Base-by-base conservation (phyloP, 352 stramenopile species). In the Globisporangium echinulatum region DNA sequence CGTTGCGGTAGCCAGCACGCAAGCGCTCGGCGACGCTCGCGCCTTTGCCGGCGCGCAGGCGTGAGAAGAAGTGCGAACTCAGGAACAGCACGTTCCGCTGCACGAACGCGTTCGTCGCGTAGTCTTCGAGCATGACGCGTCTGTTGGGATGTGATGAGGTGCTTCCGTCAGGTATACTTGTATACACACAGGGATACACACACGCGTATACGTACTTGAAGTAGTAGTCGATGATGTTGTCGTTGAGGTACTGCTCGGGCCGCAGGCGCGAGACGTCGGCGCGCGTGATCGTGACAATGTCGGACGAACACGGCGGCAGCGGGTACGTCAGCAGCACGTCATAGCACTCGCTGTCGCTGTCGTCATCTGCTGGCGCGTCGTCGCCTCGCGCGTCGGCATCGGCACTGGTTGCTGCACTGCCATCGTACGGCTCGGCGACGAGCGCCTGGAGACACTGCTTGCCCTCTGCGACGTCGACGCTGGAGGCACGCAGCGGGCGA, bases 151-250 rank as follows among this genome's bases (percentile, higher is more conserved):
- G 25, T 33, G 25, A 3, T 33, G 25, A 33, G 25, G 25, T 33
- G 25, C 25, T 1, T 33, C 2, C 25, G 25, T 3, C 25, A 33
- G 25, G 25, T 33, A 33, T 33, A 33, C 25, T 33, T 33, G 25
- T 33, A 33, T 33, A 33, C 25, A 33, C 25, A 33, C 25, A 33
- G 25, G 25, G 25, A 33, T 33, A 33, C 25, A 33, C 25, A 33
- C 25, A 33, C 25, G 2, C 25, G 25, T 33, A 19, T 25, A 62
- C 78, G 49, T 77, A 92, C 87, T 96, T 96, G 66, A 97, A 85
- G 51, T 94, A 94, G 59, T 95, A 96, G 60, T 97, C 88, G 62
- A 97, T 90, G 52, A 97, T 84, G 66, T 91, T 97, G 70, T 97
- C 89, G 67, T 97, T 97, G 52, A 97, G 69, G 62, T 96, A 97